These are phyloP conservation scores for Ephemerocybe angulata DNA, from an alignment of 768 basidiomycete genomes.

Conservation along the genomic window DNA sequence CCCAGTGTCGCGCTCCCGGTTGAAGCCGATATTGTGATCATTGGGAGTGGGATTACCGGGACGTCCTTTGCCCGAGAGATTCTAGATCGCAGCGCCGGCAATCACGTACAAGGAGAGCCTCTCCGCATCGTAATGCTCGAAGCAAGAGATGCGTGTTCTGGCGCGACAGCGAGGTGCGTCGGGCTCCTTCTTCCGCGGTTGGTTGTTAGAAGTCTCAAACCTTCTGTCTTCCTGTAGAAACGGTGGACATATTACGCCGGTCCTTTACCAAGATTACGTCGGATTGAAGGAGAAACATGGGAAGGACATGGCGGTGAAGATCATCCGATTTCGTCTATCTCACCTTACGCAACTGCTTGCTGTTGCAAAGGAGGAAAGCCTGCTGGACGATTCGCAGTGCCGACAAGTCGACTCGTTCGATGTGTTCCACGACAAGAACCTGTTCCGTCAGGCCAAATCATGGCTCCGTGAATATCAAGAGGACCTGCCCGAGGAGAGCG, in stretches of 20 bases:
- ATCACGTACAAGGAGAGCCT: conserved; percentile 16
- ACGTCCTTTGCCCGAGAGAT: conserved; percentile 55
- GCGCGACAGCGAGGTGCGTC: conserved; percentile 67
- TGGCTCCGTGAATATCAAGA: conserved; percentile 41
- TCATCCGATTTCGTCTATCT: conserved; percentile 58
- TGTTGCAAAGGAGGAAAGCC: conserved; percentile 50
- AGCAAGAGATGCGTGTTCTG: conserved; percentile 72
- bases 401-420: conserved; percentile 58
- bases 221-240: conserved; percentile 40
- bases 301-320: conserved; percentile 40
- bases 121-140: conserved; percentile 71
- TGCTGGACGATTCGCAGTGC: conserved; percentile 52
- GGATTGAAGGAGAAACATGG: conserved; percentile 46
- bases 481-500: conserved; percentile 51
- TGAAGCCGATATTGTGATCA: conserved; percentile 64
- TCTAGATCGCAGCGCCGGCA: conserved; percentile 32
- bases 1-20: conserved; percentile 29
- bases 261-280: conserved; percentile 56
- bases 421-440: conserved; percentile 42
- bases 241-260: conserved; percentile 65
- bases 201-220: not conserved
- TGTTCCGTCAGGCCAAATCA: conserved; percentile 42
- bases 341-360: conserved; percentile 49
- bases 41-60: conserved; percentile 79
- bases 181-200: not conserved